These are phyloP conservation scores for Crucibulum laeve DNA, from an alignment of 768 basidiomycete species.

Conservation along the genomic window DNA sequence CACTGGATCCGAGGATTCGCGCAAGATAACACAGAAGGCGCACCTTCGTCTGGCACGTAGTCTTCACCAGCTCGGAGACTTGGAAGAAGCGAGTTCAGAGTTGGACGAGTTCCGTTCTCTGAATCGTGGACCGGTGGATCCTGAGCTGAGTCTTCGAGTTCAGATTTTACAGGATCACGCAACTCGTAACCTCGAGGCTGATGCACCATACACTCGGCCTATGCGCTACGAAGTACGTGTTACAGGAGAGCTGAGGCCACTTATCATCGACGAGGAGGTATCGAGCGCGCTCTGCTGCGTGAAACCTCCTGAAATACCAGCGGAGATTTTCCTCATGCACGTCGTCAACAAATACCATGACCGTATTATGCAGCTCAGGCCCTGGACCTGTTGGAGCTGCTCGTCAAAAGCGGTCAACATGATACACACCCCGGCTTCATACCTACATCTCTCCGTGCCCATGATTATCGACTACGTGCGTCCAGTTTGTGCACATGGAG, in stretches of 20 bases:
- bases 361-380: conserved; percentile 3
- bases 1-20: background rate
- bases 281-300: background rate
- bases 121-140: background rate
- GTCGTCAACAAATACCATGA: conserved; percentile 6
- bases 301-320: conserved; percentile 1
- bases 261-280: conserved; percentile 2
- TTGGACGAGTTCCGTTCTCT: conserved; percentile 4
- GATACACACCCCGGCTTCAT: conserved; percentile 6
- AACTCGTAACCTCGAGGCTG: background rate
- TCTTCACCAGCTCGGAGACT: conserved; percentile 1
- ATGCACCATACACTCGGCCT: background rate
- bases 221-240: conserved; percentile 2
- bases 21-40: conserved; percentile 4
- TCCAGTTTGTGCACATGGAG: conserved; percentile 4
- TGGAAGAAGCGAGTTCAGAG: conserved; percentile 4
- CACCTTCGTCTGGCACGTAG: conserved; percentile 7
- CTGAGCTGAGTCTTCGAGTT: background rate
- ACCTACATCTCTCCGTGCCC: conserved; percentile 5
- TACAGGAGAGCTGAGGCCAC: background rate
- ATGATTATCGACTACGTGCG: conserved; percentile 6
- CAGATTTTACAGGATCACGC: background rate
- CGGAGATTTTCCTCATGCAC: conserved; percentile 2
- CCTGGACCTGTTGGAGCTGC: conserved; percentile 7
- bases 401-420: conserved; percentile 1